Evolutionary conservation across 495 filamentous ascomycete genomes (phyloP), one percentile per base, ranked within the genome.

Genomic region (Pseudomonodictys pantanalensis): DNA sequence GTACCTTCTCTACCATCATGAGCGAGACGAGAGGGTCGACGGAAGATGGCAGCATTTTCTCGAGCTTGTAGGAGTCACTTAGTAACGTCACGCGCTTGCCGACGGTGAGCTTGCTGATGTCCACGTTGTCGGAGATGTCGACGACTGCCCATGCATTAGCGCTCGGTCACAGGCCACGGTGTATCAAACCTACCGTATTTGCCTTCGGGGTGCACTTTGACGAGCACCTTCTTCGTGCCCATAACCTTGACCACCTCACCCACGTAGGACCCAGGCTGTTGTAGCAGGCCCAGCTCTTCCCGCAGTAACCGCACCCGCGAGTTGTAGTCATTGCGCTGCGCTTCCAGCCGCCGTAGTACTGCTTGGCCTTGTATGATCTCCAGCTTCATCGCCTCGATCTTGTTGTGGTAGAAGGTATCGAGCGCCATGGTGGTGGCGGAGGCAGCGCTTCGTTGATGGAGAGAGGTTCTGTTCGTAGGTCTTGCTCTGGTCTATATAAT

Each of bases 1-100:
- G 93, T 24, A 99, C 93, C 77, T 99, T 99, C 75, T 99, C 93
- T 42, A 99, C 93, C 95, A 99, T 97, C 93, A 99, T 99, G 68
- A 99, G 90, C n/a, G 93, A 97, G 32, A 99, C 93, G 47, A 98
- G 86, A 28, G 93, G 93, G 71, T 98, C 93, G 69, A 98, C 92
- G 52, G 92, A 93, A 56, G 92, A 96, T 20, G 93, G 93, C 10
- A 98, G 85, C 79, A 97, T 95, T 78, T 95, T 95, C 73, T 97
- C 92, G 68, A 98, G 86, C 73, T 96, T 96, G 80, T 98, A 98
- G 44, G 87, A 87, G 73, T 98, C 93, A 52, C 90, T 95, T 18
- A 98, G 83, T 15, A 99, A 83, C 43, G 93, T 96, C 41, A 99
- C 95, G 56, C 93, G 92, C 77, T 99, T 99, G 73, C 93, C 93